Base-by-base conservation (phyloP, 1,284 basidiomycete species). In the Heterobasidion irregulare region DNA sequence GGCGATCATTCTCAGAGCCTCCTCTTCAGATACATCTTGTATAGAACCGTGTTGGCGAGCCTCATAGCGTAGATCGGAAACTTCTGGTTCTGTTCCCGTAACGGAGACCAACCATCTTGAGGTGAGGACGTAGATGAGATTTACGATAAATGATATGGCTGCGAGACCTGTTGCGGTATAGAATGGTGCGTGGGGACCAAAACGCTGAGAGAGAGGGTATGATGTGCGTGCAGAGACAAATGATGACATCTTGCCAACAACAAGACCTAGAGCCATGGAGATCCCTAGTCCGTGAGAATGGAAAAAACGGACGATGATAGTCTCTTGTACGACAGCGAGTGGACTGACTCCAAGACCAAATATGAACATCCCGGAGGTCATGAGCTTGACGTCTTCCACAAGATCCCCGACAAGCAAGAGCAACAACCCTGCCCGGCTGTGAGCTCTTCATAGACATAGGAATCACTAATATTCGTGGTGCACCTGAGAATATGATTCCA, bases 341-440 rank as follows among this genome's bases (percentile, higher is more conserved):
- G 89, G 89, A 61, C 83, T 86, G 53, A 87, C 75, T 3, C 88
- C 89, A 13, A 91, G 73, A n/a, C 89, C 89, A 62, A 89, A 90
- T 47, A 89, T 69, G 62, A 89, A 90, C 63, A 89, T 74, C 2
- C 86, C 87, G 33, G 85, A 64, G 2, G 79, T 75, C 86, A 89
- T 89, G 36, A 83, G 56, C 12, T 79, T 77, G 19, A 89, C 74
- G 63, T 75, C 78, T 41, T 75, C 72, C 55, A 72, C 75, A 10
- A 80, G 74, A 62, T 88, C 83, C 13, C 85, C 86, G 6, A 82
- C 56, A 6, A 89, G 76, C 15, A 89, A 75, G 9, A 85, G 67
- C 19, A 73, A 63, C 65, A 88, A 85, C 26, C 84, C 86, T 82
- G 59, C 16, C 41, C 53, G 47, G n/a, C 41, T 19, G 41, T 59